Base-by-base conservation (phyloP, 2,329 filamentous ascomycete species). In the Aspergillus bombycis region DNA sequence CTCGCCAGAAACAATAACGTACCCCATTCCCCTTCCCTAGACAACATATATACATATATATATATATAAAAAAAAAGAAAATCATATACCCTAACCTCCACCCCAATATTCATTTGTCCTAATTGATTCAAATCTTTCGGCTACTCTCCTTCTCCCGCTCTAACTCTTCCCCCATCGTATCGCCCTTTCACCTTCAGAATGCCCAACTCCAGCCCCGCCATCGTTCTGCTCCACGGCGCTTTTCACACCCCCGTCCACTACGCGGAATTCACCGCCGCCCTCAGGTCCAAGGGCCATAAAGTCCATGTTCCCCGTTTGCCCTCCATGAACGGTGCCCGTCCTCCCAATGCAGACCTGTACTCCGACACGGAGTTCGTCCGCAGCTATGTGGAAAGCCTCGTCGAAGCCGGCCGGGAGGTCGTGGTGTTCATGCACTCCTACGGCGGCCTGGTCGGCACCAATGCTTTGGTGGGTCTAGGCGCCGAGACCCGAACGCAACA, bases 361-460 rank as follows among this genome's bases (percentile, higher is more conserved):
- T 19, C 46, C 7, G 46, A 30, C 23, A 30, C 46, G 7, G 16
- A 16, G 4, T 4, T n/a, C 26, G 30, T 50, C 46, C 26, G 23
- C 23, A 50, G 11, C 30, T 61, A 62, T 43, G 48, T 61, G 19
- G 28, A 50, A 26, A 28, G 32, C 23, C 46, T 66, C 7, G 48
- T 26, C 14, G n/a, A 50, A 2, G 57, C 57, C n/a, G 60, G 64
- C 48, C 62, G 36, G 32, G 16, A n/a, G 1, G 3, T 66, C 4
- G 34, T 62, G 3, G 57, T 62, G 4, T 21, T 64, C n/a, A 58
- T 60, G 45, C 64, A 66, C 28, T 66, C 64, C 16, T 66, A 66
- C 48, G 60, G 64, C 8, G 62, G 62, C 1, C 62, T 64, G n/a
- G 46, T 28, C 14, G 46, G 46, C 46, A 50, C 23, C 16, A n/a